Percentiles rank a stretch among this genome's conserved stretches.
Evolutionary conservation across 2,329 filamentous ascomycete genomes (phyloP).

Genomic region (Huntiella savannae): DNA sequence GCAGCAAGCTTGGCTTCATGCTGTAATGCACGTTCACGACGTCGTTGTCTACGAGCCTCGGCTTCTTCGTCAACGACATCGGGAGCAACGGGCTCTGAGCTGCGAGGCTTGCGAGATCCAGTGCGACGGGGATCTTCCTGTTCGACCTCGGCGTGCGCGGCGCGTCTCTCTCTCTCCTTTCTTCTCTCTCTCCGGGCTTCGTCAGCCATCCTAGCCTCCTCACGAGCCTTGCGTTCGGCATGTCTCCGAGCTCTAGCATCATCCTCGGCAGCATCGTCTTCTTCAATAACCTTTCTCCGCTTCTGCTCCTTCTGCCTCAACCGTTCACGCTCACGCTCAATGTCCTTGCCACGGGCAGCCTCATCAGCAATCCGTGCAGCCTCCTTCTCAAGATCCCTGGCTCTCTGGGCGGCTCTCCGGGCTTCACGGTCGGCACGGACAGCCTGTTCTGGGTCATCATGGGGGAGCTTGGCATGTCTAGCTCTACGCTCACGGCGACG

Average conservation of each 20-base stretch:
- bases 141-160: not conserved
- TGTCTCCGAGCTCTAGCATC: not conserved
- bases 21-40: not conserved
- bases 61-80: not conserved
- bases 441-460: slow-evolving; percentile 19
- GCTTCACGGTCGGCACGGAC: slow-evolving; percentile 40
- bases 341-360: slow-evolving; percentile 35
- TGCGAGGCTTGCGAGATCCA: not conserved
- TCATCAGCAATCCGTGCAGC: slow-evolving; percentile 36
- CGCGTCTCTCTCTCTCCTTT: not conserved
- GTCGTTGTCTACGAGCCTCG: not conserved
- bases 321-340: slow-evolving; percentile 17
- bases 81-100: not conserved
- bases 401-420: slow-evolving; percentile 41
- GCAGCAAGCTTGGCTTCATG: not conserved
- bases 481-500: slow-evolving; percentile 30
- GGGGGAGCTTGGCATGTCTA: slow-evolving; percentile 21
- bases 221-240: slow-evolving; percentile 1
- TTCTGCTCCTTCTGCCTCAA: not conserved
- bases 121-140: not conserved
- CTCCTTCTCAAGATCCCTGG: slow-evolving; percentile 33
- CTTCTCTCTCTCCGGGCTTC: not conserved
- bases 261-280: not conserved
- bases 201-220: not conserved
- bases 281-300: not conserved